phyloP scores from a whole-genome alignment of 2,329 filamentous ascomycete genomes.

The Xylaria digitata region DNA sequence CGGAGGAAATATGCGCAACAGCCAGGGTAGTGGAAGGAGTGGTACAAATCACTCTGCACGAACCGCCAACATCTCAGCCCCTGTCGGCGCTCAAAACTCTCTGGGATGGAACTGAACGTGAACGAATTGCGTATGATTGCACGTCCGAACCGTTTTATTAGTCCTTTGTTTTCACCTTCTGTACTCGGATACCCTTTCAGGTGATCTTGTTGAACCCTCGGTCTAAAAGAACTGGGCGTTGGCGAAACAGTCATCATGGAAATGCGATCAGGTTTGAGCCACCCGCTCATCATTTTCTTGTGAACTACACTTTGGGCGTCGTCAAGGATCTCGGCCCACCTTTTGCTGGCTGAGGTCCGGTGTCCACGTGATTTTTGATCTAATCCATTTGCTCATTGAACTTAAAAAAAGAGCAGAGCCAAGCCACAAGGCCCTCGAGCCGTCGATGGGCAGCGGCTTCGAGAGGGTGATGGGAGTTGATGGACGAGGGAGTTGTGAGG shows the following conservation, averaged over 20 bases:
- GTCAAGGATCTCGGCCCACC: conserved; percentile 47
- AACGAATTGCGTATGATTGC: conserved; percentile 47
- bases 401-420: conserved; percentile 37
- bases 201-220: conserved; percentile 46
- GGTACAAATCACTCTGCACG: conserved; percentile 65
- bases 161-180: conserved; percentile 44
- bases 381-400: conserved; percentile 48
- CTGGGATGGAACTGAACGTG: conserved; percentile 85
- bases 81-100: conserved; percentile 93
- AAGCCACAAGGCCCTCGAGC: conserved; percentile 38
- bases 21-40: conserved; percentile 73
- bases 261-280: conserved; percentile 47
- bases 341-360: conserved; percentile 52
- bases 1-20: conserved; percentile 59
- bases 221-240: conserved; percentile 37
- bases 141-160: conserved; percentile 48
- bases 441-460: conserved; percentile 42
- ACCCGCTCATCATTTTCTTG: conserved; percentile 49
- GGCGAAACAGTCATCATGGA: conserved; percentile 42
- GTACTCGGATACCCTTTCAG: conserved; percentile 60
- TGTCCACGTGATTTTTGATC: conserved; percentile 48
- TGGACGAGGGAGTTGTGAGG: conserved; percentile 40
- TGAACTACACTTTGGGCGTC: conserved; percentile 49
- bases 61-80: conserved; percentile 81
- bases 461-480: conserved; percentile 40